Evolutionary conservation across 2,329 filamentous ascomycete genomes (phyloP).

Genomic region (Phyllosticta citrichinensis): DNA sequence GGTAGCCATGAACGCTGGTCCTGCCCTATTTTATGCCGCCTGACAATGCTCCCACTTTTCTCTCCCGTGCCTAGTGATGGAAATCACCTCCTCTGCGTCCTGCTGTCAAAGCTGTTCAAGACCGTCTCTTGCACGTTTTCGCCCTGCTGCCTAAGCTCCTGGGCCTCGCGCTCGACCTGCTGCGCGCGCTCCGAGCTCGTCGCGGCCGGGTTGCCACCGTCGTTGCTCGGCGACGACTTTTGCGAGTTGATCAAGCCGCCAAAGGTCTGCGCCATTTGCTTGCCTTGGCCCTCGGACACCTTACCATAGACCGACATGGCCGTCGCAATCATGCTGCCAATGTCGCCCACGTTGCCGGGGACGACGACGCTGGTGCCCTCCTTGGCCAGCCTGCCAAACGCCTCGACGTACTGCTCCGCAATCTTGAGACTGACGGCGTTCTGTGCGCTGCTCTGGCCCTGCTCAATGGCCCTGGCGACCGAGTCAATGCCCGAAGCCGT

Average conservation of each 20-base stretch:
- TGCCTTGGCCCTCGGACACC: constrained; percentile 70
- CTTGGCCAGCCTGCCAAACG: constrained; percentile 83
- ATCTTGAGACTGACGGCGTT: constrained; percentile 78
- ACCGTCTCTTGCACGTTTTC: constrained; percentile 11
- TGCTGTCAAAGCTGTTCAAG: constrained; percentile 11
- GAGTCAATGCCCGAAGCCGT: constrained; percentile 83
- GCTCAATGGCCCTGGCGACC: constrained; percentile 64
- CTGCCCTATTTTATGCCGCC: not conserved
- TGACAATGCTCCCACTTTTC: not conserved
- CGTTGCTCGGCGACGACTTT: not conserved
- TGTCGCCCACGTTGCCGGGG: constrained; percentile 92
- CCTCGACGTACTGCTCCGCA: constrained; percentile 96
- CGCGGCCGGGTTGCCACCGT: not conserved
- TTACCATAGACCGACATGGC: constrained; percentile 94
- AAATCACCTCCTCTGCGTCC: constrained; percentile 8
- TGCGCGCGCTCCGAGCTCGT: not conserved
- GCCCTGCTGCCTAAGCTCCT: constrained; percentile 10
- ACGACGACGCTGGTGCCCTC: constrained; percentile 94
- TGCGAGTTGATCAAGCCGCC: not conserved
- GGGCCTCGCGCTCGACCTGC: constrained; percentile 8
- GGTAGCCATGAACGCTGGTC: not conserved
- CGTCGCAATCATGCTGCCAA: constrained; percentile 92
- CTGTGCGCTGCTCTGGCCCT: constrained; percentile 66
- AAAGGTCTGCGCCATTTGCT: constrained; percentile 46
- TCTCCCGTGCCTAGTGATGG: not conserved